Evolutionary conservation across 495 filamentous ascomycete genomes (phyloP).

Genomic region (Bacidia rubella): DNA sequence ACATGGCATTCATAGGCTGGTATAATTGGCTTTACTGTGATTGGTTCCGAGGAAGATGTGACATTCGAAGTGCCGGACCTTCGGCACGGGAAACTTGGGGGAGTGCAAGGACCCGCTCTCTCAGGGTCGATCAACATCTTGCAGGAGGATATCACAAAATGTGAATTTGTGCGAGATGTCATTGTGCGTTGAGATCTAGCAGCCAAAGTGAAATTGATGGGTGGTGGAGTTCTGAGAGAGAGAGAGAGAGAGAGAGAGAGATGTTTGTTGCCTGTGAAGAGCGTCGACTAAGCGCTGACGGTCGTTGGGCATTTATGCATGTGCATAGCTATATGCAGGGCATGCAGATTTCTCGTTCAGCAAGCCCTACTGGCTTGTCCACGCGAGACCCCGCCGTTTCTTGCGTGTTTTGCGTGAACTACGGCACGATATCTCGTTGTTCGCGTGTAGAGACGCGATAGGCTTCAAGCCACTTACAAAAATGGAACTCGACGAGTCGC

Average conservation of each 20-base stretch:
- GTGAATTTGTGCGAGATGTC: background rate
- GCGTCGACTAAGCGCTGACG: background rate
- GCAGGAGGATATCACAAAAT: background rate
- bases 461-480: background rate
- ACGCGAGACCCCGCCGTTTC: background rate
- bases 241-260: no score
- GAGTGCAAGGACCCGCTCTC: background rate
- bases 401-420: background rate
- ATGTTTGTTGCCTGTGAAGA: background rate
- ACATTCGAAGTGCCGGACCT: background rate
- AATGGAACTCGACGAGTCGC: background rate
- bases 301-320: background rate
- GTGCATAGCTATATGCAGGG: background rate
- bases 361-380: background rate
- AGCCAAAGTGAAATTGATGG: background rate
- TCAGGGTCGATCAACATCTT: background rate
- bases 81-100: background rate
- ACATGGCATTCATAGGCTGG: background rate
- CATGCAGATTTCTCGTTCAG: background rate
- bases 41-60: background rate
- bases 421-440: background rate
- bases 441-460: background rate
- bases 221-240: no score
- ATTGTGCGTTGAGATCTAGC: background rate
- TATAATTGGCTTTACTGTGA: background rate